Evolutionary conservation across 805 yeast species (phyloP).

Genomic region (Isabelozyma heimii): DNA sequence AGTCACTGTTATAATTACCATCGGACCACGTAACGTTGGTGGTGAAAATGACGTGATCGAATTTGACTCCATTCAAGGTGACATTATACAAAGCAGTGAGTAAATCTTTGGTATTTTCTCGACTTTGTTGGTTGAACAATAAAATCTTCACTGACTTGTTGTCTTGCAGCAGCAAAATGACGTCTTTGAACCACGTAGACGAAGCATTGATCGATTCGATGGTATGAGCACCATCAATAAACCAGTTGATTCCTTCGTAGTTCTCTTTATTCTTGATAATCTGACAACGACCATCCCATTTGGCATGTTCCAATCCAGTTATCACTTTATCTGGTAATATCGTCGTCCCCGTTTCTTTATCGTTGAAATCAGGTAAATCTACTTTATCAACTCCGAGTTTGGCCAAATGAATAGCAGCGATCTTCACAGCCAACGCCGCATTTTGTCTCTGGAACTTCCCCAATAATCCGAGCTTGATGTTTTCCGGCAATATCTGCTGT

Average conservation of each 20-base stretch:
- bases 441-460: constrained; percentile 84
- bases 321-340: constrained; percentile 49
- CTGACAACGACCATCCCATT: constrained; percentile 98
- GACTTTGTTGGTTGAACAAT: constrained; percentile 90
- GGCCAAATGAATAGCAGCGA: constrained; percentile 60
- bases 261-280: constrained; percentile 46
- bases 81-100: constrained; percentile 49
- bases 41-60: constrained; percentile 80
- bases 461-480: constrained; percentile 63
- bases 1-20: constrained; percentile 76
- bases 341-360: constrained; percentile 9
- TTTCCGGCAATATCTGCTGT: constrained; percentile 31
- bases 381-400: constrained; percentile 40
- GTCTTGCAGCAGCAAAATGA: constrained; percentile 5
- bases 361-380: constrained; percentile 20
- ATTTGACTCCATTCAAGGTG: constrained; percentile 41
- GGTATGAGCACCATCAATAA: constrained; percentile 95
- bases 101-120: constrained; percentile 70
- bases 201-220: constrained; percentile 83
- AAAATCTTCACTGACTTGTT: constrained; percentile 41
- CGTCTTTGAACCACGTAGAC: constrained; percentile 65
- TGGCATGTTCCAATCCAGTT: constrained; percentile 61
- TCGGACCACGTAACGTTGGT: constrained; percentile 90
- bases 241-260: constrained; percentile 61
- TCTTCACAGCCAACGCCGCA: constrained; percentile 81